Evolutionary conservation across 164 flowering plant species (phyloP), one percentile per base, ranked within the genome.

Genomic region (Echeveria elegans): DNA sequence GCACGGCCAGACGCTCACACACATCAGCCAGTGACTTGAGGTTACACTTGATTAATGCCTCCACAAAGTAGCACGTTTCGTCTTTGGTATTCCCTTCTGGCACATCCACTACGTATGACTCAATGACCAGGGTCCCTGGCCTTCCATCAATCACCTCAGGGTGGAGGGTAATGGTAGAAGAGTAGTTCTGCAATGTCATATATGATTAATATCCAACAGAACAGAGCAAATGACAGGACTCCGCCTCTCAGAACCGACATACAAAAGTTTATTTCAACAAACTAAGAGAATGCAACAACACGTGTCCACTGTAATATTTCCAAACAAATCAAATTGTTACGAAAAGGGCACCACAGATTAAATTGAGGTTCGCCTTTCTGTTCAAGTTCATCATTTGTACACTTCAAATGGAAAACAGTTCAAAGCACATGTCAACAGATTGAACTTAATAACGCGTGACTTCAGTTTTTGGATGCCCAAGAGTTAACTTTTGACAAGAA

Each of bases 31-130:
- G n/a, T n/a, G n/a, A n/a, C n/a, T n/a, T n/a, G n/a, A n/a, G n/a
- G 64, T 63, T 71, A 73, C 70, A 71, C 69, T 66, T 59, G 70
- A 71, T 73, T 38, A 77, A 36, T 50, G 70, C 69, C 63, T 65
- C 69, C 21, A 76, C 66, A 18, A 73, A 73, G 69, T 68, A 70
- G 66, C 78, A n/a, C n/a, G n/a, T n/a, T n/a, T n/a, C n/a, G n/a
- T n/a, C n/a, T n/a, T n/a, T n/a, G n/a, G n/a, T n/a, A n/a, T n/a
- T n/a, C n/a, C n/a, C n/a, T n/a, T n/a, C n/a, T n/a, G n/a, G n/a
- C n/a, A n/a, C n/a, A n/a, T n/a, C n/a, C n/a, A n/a, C n/a, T n/a
- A n/a, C n/a, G n/a, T n/a, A n/a, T n/a, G n/a, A n/a, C n/a, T n/a
- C 78, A 18, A 74, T 64, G 38, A 67, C 76, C 64, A 74, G 21